These are phyloP conservation scores for Lactarius psammicola DNA, from an alignment of 768 basidiomycete genomes.

Conservation along the genomic window DNA sequence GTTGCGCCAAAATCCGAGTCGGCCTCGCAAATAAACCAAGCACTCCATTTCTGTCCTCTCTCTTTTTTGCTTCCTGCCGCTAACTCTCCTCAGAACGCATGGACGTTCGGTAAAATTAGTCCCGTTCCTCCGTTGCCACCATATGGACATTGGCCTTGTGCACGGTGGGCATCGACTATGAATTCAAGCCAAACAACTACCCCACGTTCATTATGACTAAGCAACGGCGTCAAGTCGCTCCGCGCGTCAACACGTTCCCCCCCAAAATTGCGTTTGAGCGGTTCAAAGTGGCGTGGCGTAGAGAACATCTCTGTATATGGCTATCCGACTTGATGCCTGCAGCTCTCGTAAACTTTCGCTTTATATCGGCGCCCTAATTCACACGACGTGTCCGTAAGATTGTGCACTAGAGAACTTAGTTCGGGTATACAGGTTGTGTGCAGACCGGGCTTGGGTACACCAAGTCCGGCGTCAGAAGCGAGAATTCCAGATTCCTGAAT, in stretches of 20 bases:
- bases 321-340: neutral
- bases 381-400: neutral
- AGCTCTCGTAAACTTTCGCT: neutral
- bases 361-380: neutral
- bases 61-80: neutral
- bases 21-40: neutral
- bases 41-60: neutral
- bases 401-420: neutral
- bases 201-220: neutral
- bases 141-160: neutral
- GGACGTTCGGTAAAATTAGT: neutral
- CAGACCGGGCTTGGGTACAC: neutral
- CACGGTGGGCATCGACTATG: neutral
- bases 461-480: neutral
- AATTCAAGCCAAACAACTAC: neutral
- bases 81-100: neutral
- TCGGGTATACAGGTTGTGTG: neutral
- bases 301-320: neutral
- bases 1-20: conserved; percentile 5
- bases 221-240: neutral
- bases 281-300: neutral
- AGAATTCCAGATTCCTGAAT: neutral
- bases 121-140: neutral
- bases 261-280: neutral
- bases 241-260: neutral